Percentiles rank a stretch among this genome's conserved stretches.
phyloP scores from a whole-genome alignment of 306 rosid genomes.

The Prunus campanulata region DNA sequence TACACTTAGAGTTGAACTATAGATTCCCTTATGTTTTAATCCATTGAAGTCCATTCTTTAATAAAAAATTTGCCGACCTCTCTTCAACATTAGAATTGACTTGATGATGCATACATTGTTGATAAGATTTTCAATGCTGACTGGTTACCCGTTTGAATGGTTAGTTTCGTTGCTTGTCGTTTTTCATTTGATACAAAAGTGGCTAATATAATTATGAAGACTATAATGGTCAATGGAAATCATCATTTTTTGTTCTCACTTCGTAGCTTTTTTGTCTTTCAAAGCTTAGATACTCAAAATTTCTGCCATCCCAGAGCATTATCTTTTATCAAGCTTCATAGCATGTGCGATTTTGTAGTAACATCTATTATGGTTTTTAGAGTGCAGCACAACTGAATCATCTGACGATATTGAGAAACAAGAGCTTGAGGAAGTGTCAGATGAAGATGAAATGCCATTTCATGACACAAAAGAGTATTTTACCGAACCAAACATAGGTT shows the following conservation, averaged over 20 bases:
- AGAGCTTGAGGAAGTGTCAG: slow-evolving; percentile 87
- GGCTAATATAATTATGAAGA: neutral
- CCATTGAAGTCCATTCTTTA: neutral
- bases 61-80: neutral
- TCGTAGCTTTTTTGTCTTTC: neutral
- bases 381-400: slow-evolving; percentile 92
- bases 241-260: neutral
- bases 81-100: neutral
- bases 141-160: neutral
- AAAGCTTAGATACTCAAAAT: slow-evolving; percentile 2
- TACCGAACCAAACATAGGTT: slow-evolving; percentile 48
- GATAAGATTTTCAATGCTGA: neutral
- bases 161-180: neutral
- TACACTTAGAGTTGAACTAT: neutral
- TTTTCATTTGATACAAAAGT: neutral
- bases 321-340: neutral
- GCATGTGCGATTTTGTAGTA: slow-evolving; percentile 13
- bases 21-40: neutral
- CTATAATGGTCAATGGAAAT: neutral
- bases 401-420: slow-evolving; percentile 90
- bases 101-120: neutral
- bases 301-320: neutral
- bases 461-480: slow-evolving; percentile 71
- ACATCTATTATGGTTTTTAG: slow-evolving; percentile 41
- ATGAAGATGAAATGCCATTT: slow-evolving; percentile 73